Evolutionary conservation across 2,329 filamentous ascomycete genomes (phyloP).

Genomic region (Bipolaris oryzae): DNA sequence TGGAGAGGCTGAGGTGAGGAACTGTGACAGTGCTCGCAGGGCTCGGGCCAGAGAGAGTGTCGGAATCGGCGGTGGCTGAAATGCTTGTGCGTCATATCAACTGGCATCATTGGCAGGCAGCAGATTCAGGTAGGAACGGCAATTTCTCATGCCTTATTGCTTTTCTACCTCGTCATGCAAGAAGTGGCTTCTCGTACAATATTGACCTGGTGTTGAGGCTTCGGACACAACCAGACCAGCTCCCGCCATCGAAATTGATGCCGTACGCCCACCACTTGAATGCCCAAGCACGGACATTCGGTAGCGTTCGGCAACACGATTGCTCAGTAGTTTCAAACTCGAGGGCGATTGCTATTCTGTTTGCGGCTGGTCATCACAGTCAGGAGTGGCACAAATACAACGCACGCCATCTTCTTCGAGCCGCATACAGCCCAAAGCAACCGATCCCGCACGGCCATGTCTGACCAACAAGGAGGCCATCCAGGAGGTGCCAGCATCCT

Average conservation of each 20-base stretch:
- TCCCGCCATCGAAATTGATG: conserved; percentile 36
- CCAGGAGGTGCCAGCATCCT: conserved; percentile 20
- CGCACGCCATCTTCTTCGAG: conserved; percentile 13
- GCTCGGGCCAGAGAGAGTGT: conserved; percentile 46
- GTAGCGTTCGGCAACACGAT: conserved; percentile 33
- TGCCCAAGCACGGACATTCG: conserved; percentile 39
- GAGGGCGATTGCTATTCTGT: conserved; percentile 32
- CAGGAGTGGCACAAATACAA: conserved; percentile 38
- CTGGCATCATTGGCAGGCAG: conserved; percentile 40
- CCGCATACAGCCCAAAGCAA: conserved; percentile 13
- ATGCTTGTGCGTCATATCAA: conserved; percentile 47
- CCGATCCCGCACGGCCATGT: conserved; percentile 15
- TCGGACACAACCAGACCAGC: conserved; percentile 31
- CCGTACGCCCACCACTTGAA: conserved; percentile 38
- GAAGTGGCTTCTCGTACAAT: conserved; percentile 42
- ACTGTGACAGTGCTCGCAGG: conserved; percentile 46
- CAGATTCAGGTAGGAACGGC: conserved; percentile 29
- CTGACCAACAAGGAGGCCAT: conserved; percentile 18
- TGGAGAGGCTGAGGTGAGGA: conserved; percentile 46
- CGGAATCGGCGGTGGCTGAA: conserved; percentile 49
- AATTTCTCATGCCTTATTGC: conserved; percentile 38
- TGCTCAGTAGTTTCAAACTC: conserved; percentile 23
- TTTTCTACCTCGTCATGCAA: conserved; percentile 37
- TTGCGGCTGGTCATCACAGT: conserved; percentile 23
- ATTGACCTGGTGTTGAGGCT: conserved; percentile 36